Base-by-base conservation (phyloP, 257 asterid species). In the Solanum piurae region DNA sequence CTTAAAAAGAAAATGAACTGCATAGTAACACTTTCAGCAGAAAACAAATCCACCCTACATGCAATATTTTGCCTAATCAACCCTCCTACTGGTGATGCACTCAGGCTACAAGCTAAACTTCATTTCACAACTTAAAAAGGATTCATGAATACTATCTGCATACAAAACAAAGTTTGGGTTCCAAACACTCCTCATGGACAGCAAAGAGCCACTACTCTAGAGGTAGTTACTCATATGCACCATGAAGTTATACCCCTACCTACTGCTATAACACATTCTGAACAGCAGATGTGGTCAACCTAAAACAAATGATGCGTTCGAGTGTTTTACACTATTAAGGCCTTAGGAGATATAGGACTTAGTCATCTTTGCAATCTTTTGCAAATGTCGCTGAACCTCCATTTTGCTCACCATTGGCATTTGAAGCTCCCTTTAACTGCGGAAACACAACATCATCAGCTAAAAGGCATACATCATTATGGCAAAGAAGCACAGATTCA, bases 391-490 rank as follows among this genome's bases (percentile, higher is more conserved):
- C 88, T 58, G 86, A 88, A 87, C 76, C 83, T 86, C 90, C 90
- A 18, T 86, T 91, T 84, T 90, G 89, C 89, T 87, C 91, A 5
- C 88, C 87, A 3, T 90, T 90, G 90, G 87, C 69, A 83, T 90
- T 90, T 79, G 90, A 76, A 80, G 93, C 96, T 72, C 92, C 98
- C 36, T 88, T 92, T 79, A 94, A 88, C 98, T 95, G 94, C 44
- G 36, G 40, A 80, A 83, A 34, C 49, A 87, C n/a, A 34, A 83
- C 76, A 58, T 64, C 11, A 31, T 79, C 52, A 86, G 82, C 76
- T 79, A 10, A 68, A 76, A 34, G 76, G 5, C 20, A 1, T 66
- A 66, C 27, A 71, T 38, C 46, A 64, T 40, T 42, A 3, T n/a
- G 12, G 33, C 12, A 7, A 68, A 86, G 9, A 20, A 42, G 66